A percentile compares a stretch with the other conserved stretches of the same genome.
Conservation (phyloP, 805 yeast species). For the Barnettozyma salicaria region DNA sequence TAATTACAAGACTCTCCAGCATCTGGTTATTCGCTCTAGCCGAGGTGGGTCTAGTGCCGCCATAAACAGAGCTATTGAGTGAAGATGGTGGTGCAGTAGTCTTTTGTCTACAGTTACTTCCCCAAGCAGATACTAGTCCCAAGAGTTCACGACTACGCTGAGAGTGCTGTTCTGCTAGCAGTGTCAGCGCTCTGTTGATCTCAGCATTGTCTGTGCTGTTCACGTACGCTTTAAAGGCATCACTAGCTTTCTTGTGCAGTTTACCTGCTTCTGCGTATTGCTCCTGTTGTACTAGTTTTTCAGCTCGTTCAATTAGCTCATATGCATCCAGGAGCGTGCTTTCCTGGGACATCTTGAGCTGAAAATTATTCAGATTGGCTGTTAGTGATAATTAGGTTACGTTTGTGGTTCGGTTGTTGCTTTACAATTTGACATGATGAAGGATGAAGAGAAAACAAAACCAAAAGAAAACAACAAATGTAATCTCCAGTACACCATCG, state of each 20-base stretch:
- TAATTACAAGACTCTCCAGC: slow-evolving; percentile 1
- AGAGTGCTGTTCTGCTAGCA: slow-evolving; percentile 28
- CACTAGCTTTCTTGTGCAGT: slow-evolving; percentile 34
- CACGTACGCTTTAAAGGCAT: slow-evolving; percentile 27
- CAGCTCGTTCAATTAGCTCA: slow-evolving; percentile 47
- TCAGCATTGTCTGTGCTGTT: slow-evolving; percentile 23
- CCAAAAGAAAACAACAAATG: too few relatives aligned
- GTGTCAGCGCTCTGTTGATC: slow-evolving; percentile 26
- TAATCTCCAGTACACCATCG: too few relatives aligned
- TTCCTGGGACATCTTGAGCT: not conserved
- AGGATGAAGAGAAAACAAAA: too few relatives aligned
- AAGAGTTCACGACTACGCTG: too few relatives aligned
- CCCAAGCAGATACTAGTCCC: too few relatives aligned
- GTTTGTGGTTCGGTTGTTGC: too few relatives aligned
- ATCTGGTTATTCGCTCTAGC: not conserved
- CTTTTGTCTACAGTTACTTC: too few relatives aligned
- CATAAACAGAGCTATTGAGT: too few relatives aligned
- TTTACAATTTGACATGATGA: too few relatives aligned
- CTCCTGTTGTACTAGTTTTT: slow-evolving; percentile 37
- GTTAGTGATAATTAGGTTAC: too few relatives aligned
- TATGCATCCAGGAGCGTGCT: slow-evolving; percentile 34
- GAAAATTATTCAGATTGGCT: not conserved
- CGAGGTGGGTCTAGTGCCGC: too few relatives aligned
- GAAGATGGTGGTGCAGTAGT: not conserved
- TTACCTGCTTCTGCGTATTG: slow-evolving; percentile 37